Evolutionary conservation across 805 yeast genomes (phyloP).

Genomic region (Teunomyces panamensis): DNA sequence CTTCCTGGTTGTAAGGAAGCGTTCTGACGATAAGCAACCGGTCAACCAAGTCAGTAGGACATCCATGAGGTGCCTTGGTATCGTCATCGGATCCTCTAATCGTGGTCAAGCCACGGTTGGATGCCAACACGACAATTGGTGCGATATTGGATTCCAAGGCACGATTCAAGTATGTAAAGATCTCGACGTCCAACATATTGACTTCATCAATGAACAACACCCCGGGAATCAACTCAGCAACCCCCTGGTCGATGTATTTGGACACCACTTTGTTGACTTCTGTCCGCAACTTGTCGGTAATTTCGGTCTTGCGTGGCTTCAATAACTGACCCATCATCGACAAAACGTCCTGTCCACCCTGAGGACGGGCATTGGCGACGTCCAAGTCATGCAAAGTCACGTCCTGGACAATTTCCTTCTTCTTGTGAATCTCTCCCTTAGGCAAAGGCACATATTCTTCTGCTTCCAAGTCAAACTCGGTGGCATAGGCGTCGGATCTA

Average conservation of each 20-base stretch:
- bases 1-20: slow-evolving; percentile 79
- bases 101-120: slow-evolving; percentile 90
- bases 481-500: slow-evolving; percentile 96
- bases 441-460: slow-evolving; percentile 98
- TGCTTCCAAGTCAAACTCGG: slow-evolving; percentile 97
- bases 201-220: slow-evolving; percentile 97
- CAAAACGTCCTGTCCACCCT: slow-evolving; percentile 94
- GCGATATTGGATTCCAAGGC: slow-evolving; percentile 91
- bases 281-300: slow-evolving; percentile 88
- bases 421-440: slow-evolving; percentile 97
- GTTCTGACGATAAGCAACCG: slow-evolving; percentile 90
- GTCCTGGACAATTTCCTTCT: slow-evolving; percentile 96
- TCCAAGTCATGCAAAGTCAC: slow-evolving; percentile 96
- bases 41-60: slow-evolving; percentile 93
- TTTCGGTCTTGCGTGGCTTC: slow-evolving; percentile 95
- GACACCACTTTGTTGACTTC: slow-evolving; percentile 96
- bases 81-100: slow-evolving; percentile 88
- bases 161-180: slow-evolving; percentile 90
- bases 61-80: slow-evolving; percentile 87
- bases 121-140: slow-evolving; percentile 93
- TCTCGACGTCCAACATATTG: slow-evolving; percentile 96
- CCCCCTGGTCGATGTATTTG: slow-evolving; percentile 96
- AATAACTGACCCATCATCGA: slow-evolving; percentile 96
- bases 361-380: slow-evolving; percentile 93
- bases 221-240: slow-evolving; percentile 97